phyloP scores from a whole-genome alignment of 2,329 filamentous ascomycete genomes.

The Phialophora expanda region DNA sequence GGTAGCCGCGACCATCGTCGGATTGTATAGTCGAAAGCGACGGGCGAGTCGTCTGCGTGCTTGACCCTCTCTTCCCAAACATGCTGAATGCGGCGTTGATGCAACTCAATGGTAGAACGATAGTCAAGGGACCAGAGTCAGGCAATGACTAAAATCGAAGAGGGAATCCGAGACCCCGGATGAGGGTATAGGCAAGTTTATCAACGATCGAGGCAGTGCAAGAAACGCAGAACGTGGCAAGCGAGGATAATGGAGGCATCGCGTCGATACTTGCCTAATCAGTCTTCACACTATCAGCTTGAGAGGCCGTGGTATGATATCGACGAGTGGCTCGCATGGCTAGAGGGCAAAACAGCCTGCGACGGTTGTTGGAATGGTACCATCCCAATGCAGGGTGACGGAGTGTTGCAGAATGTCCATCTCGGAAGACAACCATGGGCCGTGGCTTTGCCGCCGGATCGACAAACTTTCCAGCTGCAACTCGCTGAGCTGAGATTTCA shows the following conservation, averaged over 20 bases:
- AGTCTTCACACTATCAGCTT: constrained; percentile 2
- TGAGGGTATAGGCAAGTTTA: not conserved
- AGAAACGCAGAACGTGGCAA: constrained; percentile 5
- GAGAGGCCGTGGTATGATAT: constrained; percentile 1
- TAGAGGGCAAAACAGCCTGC: not conserved
- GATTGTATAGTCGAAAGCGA: constrained; percentile 30
- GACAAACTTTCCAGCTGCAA: constrained; percentile 8
- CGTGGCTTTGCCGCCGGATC: constrained; percentile 12
- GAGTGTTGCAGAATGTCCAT: constrained; percentile 7
- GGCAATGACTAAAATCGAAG: not conserved
- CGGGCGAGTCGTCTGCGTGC: constrained; percentile 17
- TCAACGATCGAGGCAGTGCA: constrained; percentile 4
- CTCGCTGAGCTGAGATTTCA: constrained; percentile 19
- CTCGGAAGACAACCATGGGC: not conserved
- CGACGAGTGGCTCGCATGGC: not conserved
- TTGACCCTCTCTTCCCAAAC: constrained; percentile 14
- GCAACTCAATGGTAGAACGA: not conserved
- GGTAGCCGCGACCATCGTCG: constrained; percentile 11
- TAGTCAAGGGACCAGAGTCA: not conserved
- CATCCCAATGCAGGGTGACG: constrained; percentile 18
- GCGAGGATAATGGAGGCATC: not conserved
- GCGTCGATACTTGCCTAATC: constrained; percentile 11
- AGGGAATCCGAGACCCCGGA: not conserved
- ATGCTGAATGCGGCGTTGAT: constrained; percentile 4
- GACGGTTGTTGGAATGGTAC: not conserved